Evolutionary conservation across 2,329 filamentous ascomycete species (phyloP).

Genomic region (Colletotrichum sp.): DNA sequence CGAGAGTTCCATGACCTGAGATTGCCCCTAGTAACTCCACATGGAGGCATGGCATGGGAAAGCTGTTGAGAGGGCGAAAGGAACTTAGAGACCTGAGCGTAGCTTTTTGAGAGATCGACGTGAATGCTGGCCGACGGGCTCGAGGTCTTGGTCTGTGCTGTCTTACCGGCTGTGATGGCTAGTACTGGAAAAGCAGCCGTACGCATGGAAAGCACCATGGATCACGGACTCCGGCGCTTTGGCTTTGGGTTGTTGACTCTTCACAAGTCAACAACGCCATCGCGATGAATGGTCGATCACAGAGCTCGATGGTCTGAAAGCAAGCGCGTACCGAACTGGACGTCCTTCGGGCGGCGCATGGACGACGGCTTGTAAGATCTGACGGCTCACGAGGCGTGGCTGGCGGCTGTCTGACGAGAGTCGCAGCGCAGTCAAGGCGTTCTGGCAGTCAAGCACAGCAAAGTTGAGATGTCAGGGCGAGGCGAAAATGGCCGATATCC

Average conservation of each 20-base stretch:
- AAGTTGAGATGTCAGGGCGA: neutral
- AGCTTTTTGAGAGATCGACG: neutral
- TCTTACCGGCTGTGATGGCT: slow-evolving; percentile 3
- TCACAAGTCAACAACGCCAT: neutral
- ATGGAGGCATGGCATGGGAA: neutral
- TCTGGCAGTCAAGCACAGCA: neutral
- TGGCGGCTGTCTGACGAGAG: neutral
- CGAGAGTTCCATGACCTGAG: neutral
- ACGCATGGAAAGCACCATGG: neutral
- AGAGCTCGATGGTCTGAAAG: neutral
- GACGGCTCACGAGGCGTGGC: neutral
- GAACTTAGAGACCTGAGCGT: slow-evolving; percentile 15
- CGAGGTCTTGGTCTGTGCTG: neutral
- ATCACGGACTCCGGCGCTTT: neutral
- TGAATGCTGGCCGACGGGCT: neutral
- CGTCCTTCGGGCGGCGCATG: neutral
- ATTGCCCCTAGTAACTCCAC: neutral
- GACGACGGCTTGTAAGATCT: neutral
- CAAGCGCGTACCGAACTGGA: neutral
- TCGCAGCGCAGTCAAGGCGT: neutral
- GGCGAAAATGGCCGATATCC: neutral
- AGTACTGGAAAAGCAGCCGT: neutral
- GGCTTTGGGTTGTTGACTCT: neutral
- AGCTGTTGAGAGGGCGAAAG: neutral
- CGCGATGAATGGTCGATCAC: neutral